Conservation (phyloP, 257 asterid species). For the Mitragyna speciosa region DNA sequence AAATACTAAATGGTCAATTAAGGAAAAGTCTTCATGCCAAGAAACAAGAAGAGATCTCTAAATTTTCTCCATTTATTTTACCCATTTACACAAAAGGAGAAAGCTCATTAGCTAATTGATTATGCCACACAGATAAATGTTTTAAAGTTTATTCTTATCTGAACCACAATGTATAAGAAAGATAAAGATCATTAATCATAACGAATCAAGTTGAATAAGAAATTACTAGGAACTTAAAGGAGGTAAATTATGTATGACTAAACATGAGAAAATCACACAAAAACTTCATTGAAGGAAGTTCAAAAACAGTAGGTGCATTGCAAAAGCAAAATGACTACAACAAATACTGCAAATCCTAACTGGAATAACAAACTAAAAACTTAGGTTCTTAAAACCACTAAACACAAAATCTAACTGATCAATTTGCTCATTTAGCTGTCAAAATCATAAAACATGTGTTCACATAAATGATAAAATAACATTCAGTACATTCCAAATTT, state of each 20-base stretch:
- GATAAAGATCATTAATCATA: neutral
- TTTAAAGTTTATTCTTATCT: neutral
- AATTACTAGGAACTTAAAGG: neutral
- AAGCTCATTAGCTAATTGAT: neutral
- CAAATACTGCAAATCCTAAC: neutral
- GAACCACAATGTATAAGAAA: neutral
- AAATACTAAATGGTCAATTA: neutral
- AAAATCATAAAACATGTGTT: neutral
- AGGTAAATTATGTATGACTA: neutral
- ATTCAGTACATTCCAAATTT: neutral
- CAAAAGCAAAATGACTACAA: neutral
- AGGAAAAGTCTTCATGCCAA: neutral
- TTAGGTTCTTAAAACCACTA: neutral
- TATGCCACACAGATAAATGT: neutral
- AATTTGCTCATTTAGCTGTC: neutral
- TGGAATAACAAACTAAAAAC: neutral
- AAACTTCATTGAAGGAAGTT: neutral
- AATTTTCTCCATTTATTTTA: neutral
- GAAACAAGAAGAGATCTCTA: neutral
- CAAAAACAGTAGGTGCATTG: neutral
- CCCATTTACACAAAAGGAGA: neutral
- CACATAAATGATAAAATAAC: neutral
- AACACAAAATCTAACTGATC: neutral
- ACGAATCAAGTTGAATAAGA: neutral
- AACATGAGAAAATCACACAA: neutral